These are phyloP conservation scores for Cyclotella kingstonii DNA, from an alignment of 108 stramenopile genomes.

Conservation along the genomic window DNA sequence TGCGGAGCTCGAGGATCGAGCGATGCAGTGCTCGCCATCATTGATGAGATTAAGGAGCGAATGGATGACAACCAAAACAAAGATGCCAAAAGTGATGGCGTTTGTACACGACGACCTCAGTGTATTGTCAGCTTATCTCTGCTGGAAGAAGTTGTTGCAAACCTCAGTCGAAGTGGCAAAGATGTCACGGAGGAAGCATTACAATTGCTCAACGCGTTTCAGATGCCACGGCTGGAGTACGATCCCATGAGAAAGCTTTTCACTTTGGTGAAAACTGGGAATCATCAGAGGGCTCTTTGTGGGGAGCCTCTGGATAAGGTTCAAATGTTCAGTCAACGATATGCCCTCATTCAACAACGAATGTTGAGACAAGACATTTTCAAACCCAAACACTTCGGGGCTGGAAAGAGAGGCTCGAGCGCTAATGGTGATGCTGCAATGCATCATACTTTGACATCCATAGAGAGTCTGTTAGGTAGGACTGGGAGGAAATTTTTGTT, in stretches of 20 bases:
- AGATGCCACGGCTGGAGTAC: slow-evolving; percentile 13
- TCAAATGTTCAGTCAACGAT: slow-evolving; percentile 74
- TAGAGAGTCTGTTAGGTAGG: slow-evolving; percentile 63
- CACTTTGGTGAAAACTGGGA: slow-evolving; percentile 9
- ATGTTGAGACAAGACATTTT: slow-evolving; percentile 69
- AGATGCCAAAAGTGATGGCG: slow-evolving; percentile 13
- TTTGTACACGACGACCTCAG: not conserved
- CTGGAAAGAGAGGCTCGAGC: slow-evolving; percentile 1
- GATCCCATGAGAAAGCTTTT: slow-evolving; percentile 29
- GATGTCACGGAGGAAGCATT: slow-evolving; percentile 40
- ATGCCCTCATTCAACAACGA: slow-evolving; percentile 69
- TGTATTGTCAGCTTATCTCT: slow-evolving; percentile 41
- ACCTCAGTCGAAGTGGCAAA: slow-evolving; percentile 17
- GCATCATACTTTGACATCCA: slow-evolving; percentile 45
- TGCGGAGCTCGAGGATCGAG: not conserved
- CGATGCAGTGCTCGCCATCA: slow-evolving; percentile 27
- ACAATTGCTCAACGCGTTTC: slow-evolving; percentile 17
- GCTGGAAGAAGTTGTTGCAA: slow-evolving; percentile 50
- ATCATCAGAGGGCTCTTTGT: slow-evolving; percentile 2
- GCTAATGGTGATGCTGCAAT: slow-evolving; percentile 6
- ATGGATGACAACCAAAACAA: no score
- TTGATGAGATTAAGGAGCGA: slow-evolving; percentile 46
- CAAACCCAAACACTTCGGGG: slow-evolving; percentile 51
- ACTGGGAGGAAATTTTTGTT: slow-evolving; percentile 42
- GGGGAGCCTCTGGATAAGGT: slow-evolving; percentile 35